A percentile compares a stretch with the other conserved stretches of the same genome.
Evolutionary conservation across 306 rosid genomes (phyloP).

Genomic region (Astragalus glycyphyllos): DNA sequence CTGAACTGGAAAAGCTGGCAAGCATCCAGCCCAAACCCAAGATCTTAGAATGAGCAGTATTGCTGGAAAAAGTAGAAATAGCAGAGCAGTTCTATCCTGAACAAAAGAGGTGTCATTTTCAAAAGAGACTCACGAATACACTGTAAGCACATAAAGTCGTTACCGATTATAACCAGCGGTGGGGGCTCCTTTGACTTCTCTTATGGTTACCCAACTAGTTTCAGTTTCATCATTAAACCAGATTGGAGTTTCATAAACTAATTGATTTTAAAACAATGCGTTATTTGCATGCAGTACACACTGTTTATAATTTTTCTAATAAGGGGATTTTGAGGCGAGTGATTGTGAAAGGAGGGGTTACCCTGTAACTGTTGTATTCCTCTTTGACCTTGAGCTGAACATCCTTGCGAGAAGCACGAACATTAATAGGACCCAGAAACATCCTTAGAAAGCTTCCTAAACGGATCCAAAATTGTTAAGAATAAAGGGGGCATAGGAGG

Average conservation of each 20-base stretch:
- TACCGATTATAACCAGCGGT: no score
- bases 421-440: constrained; percentile 96
- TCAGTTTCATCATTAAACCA: neutral
- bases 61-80: constrained; percentile 88
- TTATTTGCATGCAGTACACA: neutral
- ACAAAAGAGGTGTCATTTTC: constrained; percentile 49
- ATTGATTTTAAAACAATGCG: neutral
- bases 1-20: constrained; percentile 96
- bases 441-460: constrained; percentile 81
- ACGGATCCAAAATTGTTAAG: neutral
- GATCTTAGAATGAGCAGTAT: constrained; percentile 78
- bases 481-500: no score
- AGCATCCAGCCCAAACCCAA: constrained; percentile 93
- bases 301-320: constrained; percentile 5
- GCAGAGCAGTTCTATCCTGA: constrained; percentile 96
- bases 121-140: constrained; percentile 27
- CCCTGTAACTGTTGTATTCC: constrained; percentile 95
- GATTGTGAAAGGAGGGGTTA: neutral
- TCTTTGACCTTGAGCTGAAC: constrained; percentile 95
- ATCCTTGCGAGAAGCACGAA: constrained; percentile 86
- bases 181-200: neutral
- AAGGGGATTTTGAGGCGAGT: neutral
- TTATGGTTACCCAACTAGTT: neutral
- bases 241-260: neutral
- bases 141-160: neutral